phyloP scores from a whole-genome alignment of 2,329 filamentous ascomycete species.

The Arthrobotrys sinensis region DNA sequence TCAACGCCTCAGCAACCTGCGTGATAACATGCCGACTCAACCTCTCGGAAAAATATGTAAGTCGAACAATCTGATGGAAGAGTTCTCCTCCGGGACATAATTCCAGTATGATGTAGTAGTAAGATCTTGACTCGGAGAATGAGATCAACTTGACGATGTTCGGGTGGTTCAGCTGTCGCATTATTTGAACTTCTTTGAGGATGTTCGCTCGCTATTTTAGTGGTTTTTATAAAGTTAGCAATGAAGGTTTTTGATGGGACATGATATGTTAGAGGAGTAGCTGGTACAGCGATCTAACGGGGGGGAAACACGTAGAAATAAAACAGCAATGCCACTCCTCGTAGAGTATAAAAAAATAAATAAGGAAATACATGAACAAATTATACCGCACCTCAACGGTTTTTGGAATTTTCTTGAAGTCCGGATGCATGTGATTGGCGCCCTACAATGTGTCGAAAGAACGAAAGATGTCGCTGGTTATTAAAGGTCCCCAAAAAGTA shows the following conservation, averaged over 20 bases:
- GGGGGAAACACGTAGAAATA: slow-evolving; percentile 28
- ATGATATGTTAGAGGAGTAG: slow-evolving; percentile 37
- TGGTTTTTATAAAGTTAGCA: slow-evolving; percentile 62
- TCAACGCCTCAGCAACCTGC: slow-evolving; percentile 93
- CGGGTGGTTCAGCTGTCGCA: slow-evolving; percentile 95
- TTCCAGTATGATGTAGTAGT: slow-evolving; percentile 98
- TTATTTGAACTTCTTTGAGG: slow-evolving; percentile 98
- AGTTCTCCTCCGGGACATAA: slow-evolving; percentile 94
- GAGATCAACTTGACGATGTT: slow-evolving; percentile 95
- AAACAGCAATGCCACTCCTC: slow-evolving; percentile 51
- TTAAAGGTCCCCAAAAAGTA: slow-evolving; percentile 62
- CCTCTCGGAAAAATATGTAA: slow-evolving; percentile 98
- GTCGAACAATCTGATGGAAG: slow-evolving; percentile 97
- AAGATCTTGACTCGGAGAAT: slow-evolving; percentile 92
- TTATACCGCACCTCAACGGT: slow-evolving; percentile 91
- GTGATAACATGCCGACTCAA: slow-evolving; percentile 93
- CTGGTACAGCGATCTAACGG: slow-evolving; percentile 31
- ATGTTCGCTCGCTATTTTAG: slow-evolving; percentile 88
- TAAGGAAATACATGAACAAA: slow-evolving; percentile 61
- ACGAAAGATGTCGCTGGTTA: slow-evolving; percentile 39
- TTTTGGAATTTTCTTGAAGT: slow-evolving; percentile 95
- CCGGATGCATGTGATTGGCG: slow-evolving; percentile 92
- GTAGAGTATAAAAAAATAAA: slow-evolving; percentile 28
- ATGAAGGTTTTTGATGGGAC: background rate
- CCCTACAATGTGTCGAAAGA: slow-evolving; percentile 74